Conservation (phyloP, 805 yeast species). For the Candida corydali region DNA sequence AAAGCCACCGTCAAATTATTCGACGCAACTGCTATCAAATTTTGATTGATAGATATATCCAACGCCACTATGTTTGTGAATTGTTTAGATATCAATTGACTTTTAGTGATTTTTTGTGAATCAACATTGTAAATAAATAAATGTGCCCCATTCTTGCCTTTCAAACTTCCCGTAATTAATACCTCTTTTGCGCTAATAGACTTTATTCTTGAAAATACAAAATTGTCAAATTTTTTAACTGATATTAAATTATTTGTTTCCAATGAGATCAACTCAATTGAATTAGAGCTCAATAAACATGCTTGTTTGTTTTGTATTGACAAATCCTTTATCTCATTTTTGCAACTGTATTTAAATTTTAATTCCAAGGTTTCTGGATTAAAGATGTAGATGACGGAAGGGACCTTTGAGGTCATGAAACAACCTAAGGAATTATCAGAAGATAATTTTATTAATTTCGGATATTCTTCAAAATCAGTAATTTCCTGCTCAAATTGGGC, state of each 20-base stretch:
- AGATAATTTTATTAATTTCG: constrained; percentile 57
- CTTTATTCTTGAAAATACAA: constrained; percentile 39
- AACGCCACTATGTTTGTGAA: constrained; percentile 53
- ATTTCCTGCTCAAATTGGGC: constrained; percentile 52
- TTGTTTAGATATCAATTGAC: constrained; percentile 40
- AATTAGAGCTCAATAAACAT: constrained; percentile 54
- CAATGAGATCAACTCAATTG: constrained; percentile 50
- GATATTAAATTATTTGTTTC: constrained; percentile 38
- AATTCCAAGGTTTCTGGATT: constrained; percentile 52
- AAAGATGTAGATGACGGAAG: constrained; percentile 60
- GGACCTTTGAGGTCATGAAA: constrained; percentile 62
- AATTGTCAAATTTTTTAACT: constrained; percentile 21
- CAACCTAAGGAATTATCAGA: constrained; percentile 61
- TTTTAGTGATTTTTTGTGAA: constrained; percentile 38
- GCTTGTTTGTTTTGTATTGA: constrained; percentile 50
- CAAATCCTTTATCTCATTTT: constrained; percentile 55
- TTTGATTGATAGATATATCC: constrained; percentile 39
- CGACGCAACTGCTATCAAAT: constrained; percentile 53
- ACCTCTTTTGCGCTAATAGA: constrained; percentile 33
- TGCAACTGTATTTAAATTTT: constrained; percentile 50
- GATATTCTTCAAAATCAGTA: constrained; percentile 50
- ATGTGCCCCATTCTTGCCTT: constrained; percentile 34
- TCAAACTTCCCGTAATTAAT: constrained; percentile 28
- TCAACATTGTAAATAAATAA: constrained; percentile 43
- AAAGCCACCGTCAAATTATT: constrained; percentile 65